Evolutionary conservation across 1,284 basidiomycete genomes (phyloP), one percentile per base, ranked within the genome.

Genomic region (Amylostereum chailletii): DNA sequence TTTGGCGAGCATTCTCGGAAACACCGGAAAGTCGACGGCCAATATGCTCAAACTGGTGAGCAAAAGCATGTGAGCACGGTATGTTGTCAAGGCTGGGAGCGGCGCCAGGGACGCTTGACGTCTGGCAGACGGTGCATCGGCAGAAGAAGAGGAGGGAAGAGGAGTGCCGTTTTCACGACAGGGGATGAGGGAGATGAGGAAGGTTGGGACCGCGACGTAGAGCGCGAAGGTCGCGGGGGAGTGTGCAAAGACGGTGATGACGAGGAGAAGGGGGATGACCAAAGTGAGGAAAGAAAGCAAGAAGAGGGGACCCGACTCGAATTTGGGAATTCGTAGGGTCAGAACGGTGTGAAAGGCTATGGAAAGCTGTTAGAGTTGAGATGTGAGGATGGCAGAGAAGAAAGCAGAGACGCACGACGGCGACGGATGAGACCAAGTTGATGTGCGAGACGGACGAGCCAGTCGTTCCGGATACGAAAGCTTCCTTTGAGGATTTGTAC

Each of bases 1-100:
- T 64, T 99, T 99, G 7, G 87, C 93, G 45, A 96, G 76, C 5
- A 70, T 68, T 9, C 96, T 79, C 0, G 95, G 95, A 61, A 98
- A 99, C 29, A 95, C 76, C 0, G 79, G 80, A 61, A 99, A 99
- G 62, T 99, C 96, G 44, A 99, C 95, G 0, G 96, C 95, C 5
- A 99, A 79, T 54, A 99, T 99, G 38, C 84, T 86, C 41, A 96
- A 75, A 39, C 88, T 70, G 0, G 96, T 98, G 75, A 99, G 81
- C 34, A 97, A 69, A 76, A 99, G 87, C 91, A 98, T 94, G 62
- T 98, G 91, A 1, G 94, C 83, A 44, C 96, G 76, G 64, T 96
- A 99, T 0, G 88, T 82, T 5, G 93, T 90, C 49, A 99, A 66
- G 44, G 91, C 86, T 0, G 86, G 76, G 26, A 89, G 64, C 0